Base-by-base conservation (phyloP, 225 moss, liverwort and hornwort species). In the Thuidium tamariscinum region DNA sequence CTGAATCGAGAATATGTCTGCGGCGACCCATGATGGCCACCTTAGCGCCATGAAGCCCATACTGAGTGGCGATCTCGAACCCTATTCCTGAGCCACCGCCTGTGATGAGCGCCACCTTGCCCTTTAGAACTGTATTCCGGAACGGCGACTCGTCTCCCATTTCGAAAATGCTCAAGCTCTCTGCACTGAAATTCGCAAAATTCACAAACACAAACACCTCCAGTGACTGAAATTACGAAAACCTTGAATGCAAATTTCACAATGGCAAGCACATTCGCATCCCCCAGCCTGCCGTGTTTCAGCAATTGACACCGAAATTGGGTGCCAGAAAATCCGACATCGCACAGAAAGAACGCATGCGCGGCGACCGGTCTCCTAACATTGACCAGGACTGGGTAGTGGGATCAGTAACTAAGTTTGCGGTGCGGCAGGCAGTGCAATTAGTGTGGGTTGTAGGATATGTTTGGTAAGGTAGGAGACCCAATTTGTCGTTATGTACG, bases 21-120 rank as follows among this genome's bases (percentile, higher is more conserved):
- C 96, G 91, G 73, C 98, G 95, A 42, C 98, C 98, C 96, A 98
- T 98, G 63, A 98, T 85, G 17, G 93, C 95, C 34, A 98, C 93
- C 84, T 77, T 88, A 62, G 98, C 98, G 82, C 98, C 98, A 92
- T 98, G 96, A 62, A 91, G 95, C 20, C 98, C 95, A 39, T 88
- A 96, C 81, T 95, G 88, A 18, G 95, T 95, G 61, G 98, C 95
- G 68, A 98, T 98, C 87, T 92, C 94, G 4, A 95, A 91, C 46
- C 98, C 94, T 89, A 96, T 93, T 16, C 98, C 98, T 7, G 96
- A 96, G 41, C 95, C 96, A 39, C 98, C 96, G 44, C 98, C 98
- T 6, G 98, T 98, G 76, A 98, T 92, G 27, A 96, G 88, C 34
- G 95, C 96, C 57, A 98, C 98, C 82, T 90, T 95, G n/a, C 90